Percentiles rank a stretch among this genome's conserved stretches.
Evolutionary conservation across 2,329 filamentous ascomycete species (phyloP).

Genomic region (Fusarium begoniae): DNA sequence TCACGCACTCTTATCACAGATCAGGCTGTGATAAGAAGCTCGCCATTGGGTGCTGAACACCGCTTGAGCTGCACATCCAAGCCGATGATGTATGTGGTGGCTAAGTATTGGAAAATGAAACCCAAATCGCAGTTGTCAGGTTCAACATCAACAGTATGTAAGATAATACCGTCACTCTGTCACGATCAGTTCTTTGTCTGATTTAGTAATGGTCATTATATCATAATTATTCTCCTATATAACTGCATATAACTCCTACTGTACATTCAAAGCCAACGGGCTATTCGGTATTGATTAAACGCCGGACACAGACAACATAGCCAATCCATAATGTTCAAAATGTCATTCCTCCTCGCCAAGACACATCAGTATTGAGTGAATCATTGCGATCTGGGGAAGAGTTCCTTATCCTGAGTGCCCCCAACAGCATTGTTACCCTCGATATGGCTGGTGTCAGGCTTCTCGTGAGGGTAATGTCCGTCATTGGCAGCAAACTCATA

Average conservation of each 20-base stretch:
- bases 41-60: rapidly evolving
- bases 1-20: rapidly evolving
- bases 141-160: rapidly evolving
- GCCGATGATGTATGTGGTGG: no score
- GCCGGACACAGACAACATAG: rapidly evolving
- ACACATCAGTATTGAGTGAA: rapidly evolving
- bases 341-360: not conserved
- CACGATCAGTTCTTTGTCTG: rapidly evolving
- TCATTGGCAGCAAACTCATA: constrained; percentile 43
- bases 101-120: rapidly evolving
- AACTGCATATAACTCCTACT: rapidly evolving
- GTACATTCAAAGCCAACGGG: rapidly evolving
- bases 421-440: not conserved
- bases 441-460: constrained; percentile 11
- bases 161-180: rapidly evolving
- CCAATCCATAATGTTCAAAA: not conserved
- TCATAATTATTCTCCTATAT: rapidly evolving
- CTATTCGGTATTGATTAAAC: not conserved
- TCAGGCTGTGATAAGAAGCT: no score
- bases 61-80: rapidly evolving
- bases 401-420: not conserved
- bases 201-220: not conserved
- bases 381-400: not conserved
- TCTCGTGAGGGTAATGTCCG: constrained; percentile 26
- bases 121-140: not conserved